Percentiles rank a stretch among this genome's conserved stretches.
Evolutionary conservation across 257 asterid species (phyloP).

Genomic region (Ophiorrhiza pumila): DNA sequence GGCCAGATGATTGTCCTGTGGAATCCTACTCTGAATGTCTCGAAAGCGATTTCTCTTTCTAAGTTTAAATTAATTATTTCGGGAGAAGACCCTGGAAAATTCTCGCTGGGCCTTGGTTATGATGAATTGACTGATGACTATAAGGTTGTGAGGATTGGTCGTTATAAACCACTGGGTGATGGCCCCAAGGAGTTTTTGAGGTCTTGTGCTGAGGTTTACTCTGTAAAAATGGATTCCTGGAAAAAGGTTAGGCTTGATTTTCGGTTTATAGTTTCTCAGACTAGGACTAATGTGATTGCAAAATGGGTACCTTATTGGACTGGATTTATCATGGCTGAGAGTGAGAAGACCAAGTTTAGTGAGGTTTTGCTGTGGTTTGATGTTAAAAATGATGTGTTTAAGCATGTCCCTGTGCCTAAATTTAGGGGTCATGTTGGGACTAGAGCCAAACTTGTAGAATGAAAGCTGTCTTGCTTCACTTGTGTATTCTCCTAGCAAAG

Average conservation of each 20-base stretch:
- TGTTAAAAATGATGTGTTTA: not conserved
- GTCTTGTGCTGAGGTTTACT: not conserved
- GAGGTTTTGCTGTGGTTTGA: constrained; percentile 1
- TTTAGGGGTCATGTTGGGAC: not conserved
- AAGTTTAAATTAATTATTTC: too few species aligned
- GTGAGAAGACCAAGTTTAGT: not conserved
- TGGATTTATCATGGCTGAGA: not conserved
- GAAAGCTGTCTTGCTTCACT: not conserved
- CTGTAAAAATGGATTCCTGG: not conserved
- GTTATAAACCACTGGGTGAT: too few species aligned
- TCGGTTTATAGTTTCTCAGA: not conserved
- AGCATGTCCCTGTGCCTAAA: not conserved
- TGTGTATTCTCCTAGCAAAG: not conserved
- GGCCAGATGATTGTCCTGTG: constrained; percentile 10
- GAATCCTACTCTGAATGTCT: not conserved
- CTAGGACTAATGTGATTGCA: not conserved
- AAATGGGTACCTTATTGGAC: constrained; percentile 3
- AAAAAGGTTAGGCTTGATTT: not conserved
- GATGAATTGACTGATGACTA: not conserved
- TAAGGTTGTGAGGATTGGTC: not conserved
- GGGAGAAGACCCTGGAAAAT: too few species aligned
- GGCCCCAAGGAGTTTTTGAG: not conserved
- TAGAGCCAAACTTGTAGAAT: not conserved
- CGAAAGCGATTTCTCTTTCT: not conserved
- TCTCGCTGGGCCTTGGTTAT: constrained; percentile 2